These are phyloP conservation scores for Heritiera littoralis DNA, from an alignment of 345 rosid genomes.

Conservation along the genomic window DNA sequence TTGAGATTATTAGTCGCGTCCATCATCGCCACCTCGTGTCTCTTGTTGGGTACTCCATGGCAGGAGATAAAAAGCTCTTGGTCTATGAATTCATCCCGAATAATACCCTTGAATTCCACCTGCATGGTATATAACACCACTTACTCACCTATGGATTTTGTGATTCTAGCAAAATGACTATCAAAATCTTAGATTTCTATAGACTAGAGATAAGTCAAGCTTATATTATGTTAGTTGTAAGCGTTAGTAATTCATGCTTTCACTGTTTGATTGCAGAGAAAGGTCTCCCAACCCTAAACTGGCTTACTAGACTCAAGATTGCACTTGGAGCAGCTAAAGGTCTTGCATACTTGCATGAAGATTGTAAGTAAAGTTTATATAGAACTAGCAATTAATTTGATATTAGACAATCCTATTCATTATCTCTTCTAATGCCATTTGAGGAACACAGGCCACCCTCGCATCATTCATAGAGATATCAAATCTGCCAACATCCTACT, in stretches of 20 bases:
- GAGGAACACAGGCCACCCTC: conserved; percentile 67
- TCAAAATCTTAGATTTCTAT: background rate
- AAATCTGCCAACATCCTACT: conserved; percentile 84
- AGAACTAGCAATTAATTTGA: too few relatives aligned
- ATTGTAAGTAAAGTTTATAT: conserved; percentile 50
- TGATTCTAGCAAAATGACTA: too few relatives aligned
- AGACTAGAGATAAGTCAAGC: background rate
- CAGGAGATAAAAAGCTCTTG: conserved; percentile 55
- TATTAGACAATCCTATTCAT: background rate
- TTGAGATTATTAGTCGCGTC: conserved; percentile 87
- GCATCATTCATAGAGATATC: conserved; percentile 92
- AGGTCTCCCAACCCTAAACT: conserved; percentile 77
- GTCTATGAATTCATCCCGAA: conserved; percentile 15
- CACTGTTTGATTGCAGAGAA: conserved; percentile 46
- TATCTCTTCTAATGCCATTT: background rate
- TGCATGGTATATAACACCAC: conserved; percentile 6
- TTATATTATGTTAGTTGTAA: background rate
- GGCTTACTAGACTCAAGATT: conserved; percentile 70
- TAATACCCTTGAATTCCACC: conserved; percentile 21
- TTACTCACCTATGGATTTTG: background rate
- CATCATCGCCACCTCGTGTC: conserved; percentile 94
- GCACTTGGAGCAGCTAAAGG: conserved; percentile 95
- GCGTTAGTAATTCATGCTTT: background rate
- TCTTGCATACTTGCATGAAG: conserved; percentile 95
- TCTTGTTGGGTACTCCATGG: conserved; percentile 77